These are phyloP conservation scores for Cryptococcus deneoformans DNA, from an alignment of 1,284 basidiomycete genomes.

Conservation along the genomic window DNA sequence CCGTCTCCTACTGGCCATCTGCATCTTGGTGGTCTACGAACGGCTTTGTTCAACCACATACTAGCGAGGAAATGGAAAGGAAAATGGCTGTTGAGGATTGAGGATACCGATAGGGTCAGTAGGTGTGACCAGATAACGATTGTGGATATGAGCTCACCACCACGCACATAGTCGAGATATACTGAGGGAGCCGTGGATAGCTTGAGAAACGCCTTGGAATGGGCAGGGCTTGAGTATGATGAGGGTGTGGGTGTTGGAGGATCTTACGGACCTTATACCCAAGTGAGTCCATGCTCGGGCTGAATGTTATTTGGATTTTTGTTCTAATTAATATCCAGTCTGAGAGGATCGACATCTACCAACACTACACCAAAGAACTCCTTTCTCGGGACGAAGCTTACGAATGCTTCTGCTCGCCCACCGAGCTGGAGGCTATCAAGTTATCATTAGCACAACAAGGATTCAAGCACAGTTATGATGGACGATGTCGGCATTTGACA, in stretches of 20 bases:
- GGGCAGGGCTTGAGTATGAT: slow-evolving; percentile 93
- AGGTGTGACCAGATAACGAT: background rate
- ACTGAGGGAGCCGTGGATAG: slow-evolving; percentile 63
- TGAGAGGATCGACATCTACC: slow-evolving; percentile 81
- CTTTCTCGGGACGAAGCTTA: slow-evolving; percentile 60
- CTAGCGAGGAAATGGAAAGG: slow-evolving; percentile 77
- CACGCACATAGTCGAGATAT: slow-evolving; percentile 6
- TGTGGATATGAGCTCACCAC: background rate
- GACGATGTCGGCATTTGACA: slow-evolving; percentile 75
- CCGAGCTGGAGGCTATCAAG: slow-evolving; percentile 64
- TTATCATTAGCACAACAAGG: slow-evolving; percentile 66
- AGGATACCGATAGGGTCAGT: slow-evolving; percentile 87
- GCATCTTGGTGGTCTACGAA: slow-evolving; percentile 94
- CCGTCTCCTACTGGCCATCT: slow-evolving; percentile 94
- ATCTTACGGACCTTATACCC: slow-evolving; percentile 74
- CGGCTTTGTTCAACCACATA: slow-evolving; percentile 90
- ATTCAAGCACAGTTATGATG: slow-evolving; percentile 76
- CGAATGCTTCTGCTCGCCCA: slow-evolving; percentile 84
- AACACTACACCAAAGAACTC: slow-evolving; percentile 66
- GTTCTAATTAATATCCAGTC: slow-evolving; percentile 57
- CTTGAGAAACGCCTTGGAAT: slow-evolving; percentile 71
- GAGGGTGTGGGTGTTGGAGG: slow-evolving; percentile 82
- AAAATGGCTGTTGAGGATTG: slow-evolving; percentile 86
- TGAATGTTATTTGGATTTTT: background rate
- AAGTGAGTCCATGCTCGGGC: slow-evolving; percentile 53